A percentile compares a stretch with the other conserved stretches of the same genome.
These are phyloP conservation scores for Colletotrichum lini DNA, from an alignment of 2,329 filamentous ascomycete genomes.

Conservation along the genomic window DNA sequence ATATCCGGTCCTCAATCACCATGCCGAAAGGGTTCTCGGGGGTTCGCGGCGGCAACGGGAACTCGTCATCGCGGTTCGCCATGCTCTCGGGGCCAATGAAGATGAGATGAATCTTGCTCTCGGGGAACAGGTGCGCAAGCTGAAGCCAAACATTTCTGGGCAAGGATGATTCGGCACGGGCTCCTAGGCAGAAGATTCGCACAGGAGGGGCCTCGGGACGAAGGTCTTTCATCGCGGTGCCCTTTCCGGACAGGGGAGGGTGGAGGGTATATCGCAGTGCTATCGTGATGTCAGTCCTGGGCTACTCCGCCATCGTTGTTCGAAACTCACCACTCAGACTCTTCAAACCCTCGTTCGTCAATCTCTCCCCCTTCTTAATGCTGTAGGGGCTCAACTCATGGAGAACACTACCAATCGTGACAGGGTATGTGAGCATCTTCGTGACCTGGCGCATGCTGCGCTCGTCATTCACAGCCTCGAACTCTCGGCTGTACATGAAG, in stretches of 20 bases:
- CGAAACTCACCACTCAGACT: slow-evolving; percentile 84
- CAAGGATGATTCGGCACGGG: slow-evolving; percentile 96
- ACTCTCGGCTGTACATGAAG: slow-evolving; percentile 92
- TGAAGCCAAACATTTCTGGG: slow-evolving; percentile 96
- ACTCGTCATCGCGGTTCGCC: slow-evolving; percentile 93
- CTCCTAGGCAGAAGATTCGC: slow-evolving; percentile 92
- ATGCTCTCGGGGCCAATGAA: slow-evolving; percentile 98
- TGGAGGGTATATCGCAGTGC: slow-evolving; percentile 95
- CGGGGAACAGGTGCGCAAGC: slow-evolving; percentile 94
- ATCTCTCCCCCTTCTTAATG: slow-evolving; percentile 79
- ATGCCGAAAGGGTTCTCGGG: slow-evolving; percentile 91
- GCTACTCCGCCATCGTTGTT: neutral
- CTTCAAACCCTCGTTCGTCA: slow-evolving; percentile 92
- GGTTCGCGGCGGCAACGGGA: slow-evolving; percentile 89
- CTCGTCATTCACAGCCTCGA: slow-evolving; percentile 91
- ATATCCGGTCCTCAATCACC: slow-evolving; percentile 92
- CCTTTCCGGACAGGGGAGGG: slow-evolving; percentile 84
- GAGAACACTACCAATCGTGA: slow-evolving; percentile 91
- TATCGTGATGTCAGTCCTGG: slow-evolving; percentile 51
- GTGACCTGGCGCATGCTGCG: slow-evolving; percentile 94
- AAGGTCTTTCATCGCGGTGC: slow-evolving; percentile 81
- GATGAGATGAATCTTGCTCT: slow-evolving; percentile 88
- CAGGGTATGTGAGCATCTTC: slow-evolving; percentile 90
- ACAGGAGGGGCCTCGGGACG: slow-evolving; percentile 89
- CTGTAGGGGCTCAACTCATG: slow-evolving; percentile 96